phyloP scores from a whole-genome alignment of 78 protist species.

The slime mould (Dictyostelium discoideum) region DNA sequence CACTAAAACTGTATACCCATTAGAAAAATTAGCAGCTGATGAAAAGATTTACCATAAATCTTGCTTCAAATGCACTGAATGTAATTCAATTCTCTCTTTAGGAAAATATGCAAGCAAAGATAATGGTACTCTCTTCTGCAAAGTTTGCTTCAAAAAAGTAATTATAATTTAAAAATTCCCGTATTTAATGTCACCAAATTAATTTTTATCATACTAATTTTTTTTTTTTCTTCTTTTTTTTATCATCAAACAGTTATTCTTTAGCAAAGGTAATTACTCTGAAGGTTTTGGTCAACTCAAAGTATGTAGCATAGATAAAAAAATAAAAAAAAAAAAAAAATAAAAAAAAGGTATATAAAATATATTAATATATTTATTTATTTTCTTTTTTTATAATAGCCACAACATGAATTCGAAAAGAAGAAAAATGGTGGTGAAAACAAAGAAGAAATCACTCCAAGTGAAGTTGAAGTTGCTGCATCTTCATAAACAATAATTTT shows the following conservation, averaged over 20 bases:
- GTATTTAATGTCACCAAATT: too few relatives aligned
- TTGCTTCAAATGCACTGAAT: constrained; percentile 76
- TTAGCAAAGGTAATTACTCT: constrained; percentile 72
- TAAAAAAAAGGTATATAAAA: too few relatives aligned
- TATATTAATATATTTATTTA: too few relatives aligned
- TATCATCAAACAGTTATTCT: constrained; percentile 23
- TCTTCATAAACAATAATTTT: neutral
- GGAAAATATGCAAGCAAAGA: constrained; percentile 82
- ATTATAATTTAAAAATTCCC: neutral
- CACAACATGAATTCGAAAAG: neutral
- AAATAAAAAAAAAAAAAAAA: too few relatives aligned
- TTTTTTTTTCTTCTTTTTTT: too few relatives aligned
- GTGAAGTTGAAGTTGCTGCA: neutral
- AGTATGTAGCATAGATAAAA: neutral
- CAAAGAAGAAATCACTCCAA: neutral
- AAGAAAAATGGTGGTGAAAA: neutral
- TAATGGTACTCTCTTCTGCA: constrained; percentile 47
- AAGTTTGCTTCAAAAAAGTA: constrained; percentile 69
- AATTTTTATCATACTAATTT: neutral
- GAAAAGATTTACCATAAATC: constrained; percentile 74
- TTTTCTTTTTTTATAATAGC: neutral
- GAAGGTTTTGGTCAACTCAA: constrained; percentile 81
- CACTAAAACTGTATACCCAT: constrained; percentile 49
- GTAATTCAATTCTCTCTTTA: constrained; percentile 70
- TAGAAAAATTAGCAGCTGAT: constrained; percentile 71